Percentiles rank a stretch among this genome's conserved stretches.
phyloP scores from a whole-genome alignment of 2,329 filamentous ascomycete species.

The Fusarium subglutinans region DNA sequence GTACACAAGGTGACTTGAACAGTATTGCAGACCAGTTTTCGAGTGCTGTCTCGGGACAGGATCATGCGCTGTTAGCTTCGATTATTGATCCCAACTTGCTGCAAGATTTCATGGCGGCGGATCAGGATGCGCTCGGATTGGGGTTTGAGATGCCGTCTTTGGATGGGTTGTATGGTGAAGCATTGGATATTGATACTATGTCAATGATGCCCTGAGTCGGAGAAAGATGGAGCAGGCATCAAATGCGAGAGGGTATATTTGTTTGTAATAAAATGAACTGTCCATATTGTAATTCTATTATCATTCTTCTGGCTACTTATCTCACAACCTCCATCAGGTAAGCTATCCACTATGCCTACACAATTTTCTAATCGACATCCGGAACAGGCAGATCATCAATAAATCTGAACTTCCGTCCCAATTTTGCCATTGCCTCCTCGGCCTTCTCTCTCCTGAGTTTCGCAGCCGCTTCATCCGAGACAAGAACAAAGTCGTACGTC shows the following conservation, averaged over 20 bases:
- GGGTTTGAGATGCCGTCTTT: background rate
- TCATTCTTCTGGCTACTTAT: background rate
- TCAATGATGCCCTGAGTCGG: background rate
- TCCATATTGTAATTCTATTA: no score
- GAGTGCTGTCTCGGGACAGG: background rate
- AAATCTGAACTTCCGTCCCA: constrained; percentile 10
- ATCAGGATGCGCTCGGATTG: background rate
- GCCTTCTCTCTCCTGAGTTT: constrained; percentile 13
- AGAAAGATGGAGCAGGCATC: no score
- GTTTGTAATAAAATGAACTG: background rate
- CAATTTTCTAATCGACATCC: background rate
- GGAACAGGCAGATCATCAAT: constrained; percentile 17
- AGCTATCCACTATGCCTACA: background rate
- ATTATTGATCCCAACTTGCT: constrained; percentile 1
- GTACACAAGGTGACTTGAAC: background rate
- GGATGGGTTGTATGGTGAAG: background rate
- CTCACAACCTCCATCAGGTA: no score
- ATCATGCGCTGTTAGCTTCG: background rate
- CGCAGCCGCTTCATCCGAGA: constrained; percentile 5
- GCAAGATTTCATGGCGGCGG: constrained; percentile 3
- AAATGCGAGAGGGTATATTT: rapidly evolving
- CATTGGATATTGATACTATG: background rate
- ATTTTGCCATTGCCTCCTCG: constrained; percentile 8
- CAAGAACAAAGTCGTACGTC: constrained; percentile 21
- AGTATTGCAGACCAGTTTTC: background rate